These are phyloP conservation scores for Cryphonectria naterciae DNA, from an alignment of 2,329 filamentous ascomycete species.

Conservation along the genomic window DNA sequence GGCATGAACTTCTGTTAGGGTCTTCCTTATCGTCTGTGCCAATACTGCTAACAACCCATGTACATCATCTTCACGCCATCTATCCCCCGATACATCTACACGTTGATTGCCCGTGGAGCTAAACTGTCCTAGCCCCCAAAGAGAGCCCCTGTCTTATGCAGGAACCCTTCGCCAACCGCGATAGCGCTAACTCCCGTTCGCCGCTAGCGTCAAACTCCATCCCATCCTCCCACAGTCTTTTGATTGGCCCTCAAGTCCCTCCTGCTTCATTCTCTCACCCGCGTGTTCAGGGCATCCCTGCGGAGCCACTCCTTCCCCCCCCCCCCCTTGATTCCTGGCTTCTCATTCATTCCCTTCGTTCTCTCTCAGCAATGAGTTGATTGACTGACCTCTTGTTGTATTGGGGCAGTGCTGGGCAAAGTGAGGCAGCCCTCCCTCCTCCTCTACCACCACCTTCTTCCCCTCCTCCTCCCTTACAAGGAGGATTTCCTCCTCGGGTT, in stretches of 20 bases:
- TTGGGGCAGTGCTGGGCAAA: background rate
- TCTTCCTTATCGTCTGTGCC: too few relatives aligned
- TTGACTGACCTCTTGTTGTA: background rate
- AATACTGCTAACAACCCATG: background rate
- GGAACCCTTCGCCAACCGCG: constrained; percentile 24
- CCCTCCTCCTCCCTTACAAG: background rate
- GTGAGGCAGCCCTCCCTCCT: background rate
- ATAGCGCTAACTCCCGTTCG: constrained; percentile 24
- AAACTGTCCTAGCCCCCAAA: background rate
- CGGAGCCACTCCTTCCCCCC: background rate
- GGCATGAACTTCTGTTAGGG: background rate
- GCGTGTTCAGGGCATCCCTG: constrained; percentile 2
- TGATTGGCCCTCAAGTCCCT: constrained; percentile 18
- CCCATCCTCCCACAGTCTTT: constrained; percentile 4
- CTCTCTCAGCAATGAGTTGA: background rate
- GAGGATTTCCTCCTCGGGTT: background rate
- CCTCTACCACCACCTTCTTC: too few relatives aligned
- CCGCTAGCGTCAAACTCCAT: constrained; percentile 27
- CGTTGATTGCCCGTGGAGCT: constrained; percentile 11
- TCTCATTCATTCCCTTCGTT: background rate
- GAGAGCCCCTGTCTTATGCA: constrained; percentile 21
- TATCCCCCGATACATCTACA: background rate
- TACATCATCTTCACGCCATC: background rate
- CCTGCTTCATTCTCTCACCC: constrained; percentile 3
- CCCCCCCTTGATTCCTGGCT: background rate